Base-by-base conservation (phyloP, 2,329 filamentous ascomycete species). In the Alternaria triticina region DNA sequence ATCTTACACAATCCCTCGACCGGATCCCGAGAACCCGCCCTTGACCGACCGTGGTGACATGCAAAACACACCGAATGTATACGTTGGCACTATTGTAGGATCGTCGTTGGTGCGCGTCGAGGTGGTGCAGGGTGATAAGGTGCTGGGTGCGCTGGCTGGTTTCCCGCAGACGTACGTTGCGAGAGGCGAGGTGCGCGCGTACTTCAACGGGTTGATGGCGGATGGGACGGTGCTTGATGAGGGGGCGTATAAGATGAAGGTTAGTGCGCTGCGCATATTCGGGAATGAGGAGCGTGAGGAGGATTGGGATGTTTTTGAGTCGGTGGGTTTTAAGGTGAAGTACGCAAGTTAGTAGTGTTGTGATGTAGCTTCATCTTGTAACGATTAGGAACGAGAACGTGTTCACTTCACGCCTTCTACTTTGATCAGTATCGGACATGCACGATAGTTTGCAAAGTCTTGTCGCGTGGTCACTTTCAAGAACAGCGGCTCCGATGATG, bases 131-230 rank as follows among this genome's bases (percentile, higher is more conserved):
- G 62, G 27, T 3, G 40, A 60, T 12, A 46, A 28, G 36, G 51
- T 45, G 20, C 4, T 65, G 10, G 65, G 65, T 5, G 27, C 25
- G 9, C 54, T 67, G 28, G 62, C 65, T 10, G 62, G 62, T 2
- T 68, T 55, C 11, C 63, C 63, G 5, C 59, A 36, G 30, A 59
- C 46, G n/a, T 59, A 69, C 30, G 12, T 67, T 10, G 20, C 60
- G 2, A 57, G 69, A 4, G 23, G 20, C 0, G 59, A 55, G 6
- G 10, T 44, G 17, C 47, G 51, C 9, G 61, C 57, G 9, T 57
- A 45, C 17, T 70, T 65, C 30, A 65, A 72, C n/a, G 70, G 71
- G 5, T 33, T 65, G 36, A 22, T 72, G 20, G 65, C 64, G 6
- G 59, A 70, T 51, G 68, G 64, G 3, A 61, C 44, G 10, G 61